Percentiles rank a stretch among this genome's conserved stretches.
phyloP scores from a whole-genome alignment of 352 stramenopile species.

The Peronospora belbahrii region DNA sequence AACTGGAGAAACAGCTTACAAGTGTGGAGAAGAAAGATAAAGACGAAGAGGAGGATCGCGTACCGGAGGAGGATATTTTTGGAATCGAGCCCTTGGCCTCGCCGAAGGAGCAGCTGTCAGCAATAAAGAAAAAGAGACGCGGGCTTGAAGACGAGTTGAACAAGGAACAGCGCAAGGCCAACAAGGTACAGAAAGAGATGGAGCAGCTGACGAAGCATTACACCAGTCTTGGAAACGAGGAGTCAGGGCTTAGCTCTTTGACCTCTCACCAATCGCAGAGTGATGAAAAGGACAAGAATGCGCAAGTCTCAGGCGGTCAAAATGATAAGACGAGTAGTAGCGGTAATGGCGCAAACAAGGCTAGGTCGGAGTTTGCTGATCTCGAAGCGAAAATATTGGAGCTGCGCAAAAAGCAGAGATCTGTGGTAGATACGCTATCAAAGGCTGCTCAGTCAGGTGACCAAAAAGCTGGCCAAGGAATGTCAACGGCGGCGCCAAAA shows the following conservation, averaged over 20 bases:
- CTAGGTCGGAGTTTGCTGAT: constrained; percentile 43
- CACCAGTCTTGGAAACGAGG: constrained; percentile 27
- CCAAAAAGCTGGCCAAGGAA: constrained; percentile 67
- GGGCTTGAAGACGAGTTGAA: constrained; percentile 72
- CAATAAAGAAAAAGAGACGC: constrained; percentile 57
- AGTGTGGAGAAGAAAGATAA: constrained; percentile 46
- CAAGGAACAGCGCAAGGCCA: constrained; percentile 73
- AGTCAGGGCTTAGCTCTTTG: constrained; percentile 30
- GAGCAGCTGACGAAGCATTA: constrained; percentile 78
- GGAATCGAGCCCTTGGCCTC: constrained; percentile 55
- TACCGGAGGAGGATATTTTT: constrained; percentile 71
- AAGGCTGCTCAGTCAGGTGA: constrained; percentile 67
- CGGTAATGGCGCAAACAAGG: constrained; percentile 18
- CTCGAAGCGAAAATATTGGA: constrained; percentile 71
- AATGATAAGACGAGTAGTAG: constrained; percentile 27
- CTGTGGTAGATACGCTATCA: constrained; percentile 58
- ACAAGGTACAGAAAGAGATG: constrained; percentile 76
- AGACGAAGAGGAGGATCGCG: constrained; percentile 46
- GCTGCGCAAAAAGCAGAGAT: constrained; percentile 69
- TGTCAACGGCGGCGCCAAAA: constrained; percentile 60
- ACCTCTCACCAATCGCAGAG: constrained; percentile 30
- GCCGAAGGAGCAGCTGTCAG: constrained; percentile 46
- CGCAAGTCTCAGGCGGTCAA: constrained; percentile 9
- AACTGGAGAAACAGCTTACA: constrained; percentile 56
- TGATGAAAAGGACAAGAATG: constrained; percentile 28